Evolutionary conservation across 2,329 filamentous ascomycete species (phyloP).

Genomic region (Exophiala xenobiotica): DNA sequence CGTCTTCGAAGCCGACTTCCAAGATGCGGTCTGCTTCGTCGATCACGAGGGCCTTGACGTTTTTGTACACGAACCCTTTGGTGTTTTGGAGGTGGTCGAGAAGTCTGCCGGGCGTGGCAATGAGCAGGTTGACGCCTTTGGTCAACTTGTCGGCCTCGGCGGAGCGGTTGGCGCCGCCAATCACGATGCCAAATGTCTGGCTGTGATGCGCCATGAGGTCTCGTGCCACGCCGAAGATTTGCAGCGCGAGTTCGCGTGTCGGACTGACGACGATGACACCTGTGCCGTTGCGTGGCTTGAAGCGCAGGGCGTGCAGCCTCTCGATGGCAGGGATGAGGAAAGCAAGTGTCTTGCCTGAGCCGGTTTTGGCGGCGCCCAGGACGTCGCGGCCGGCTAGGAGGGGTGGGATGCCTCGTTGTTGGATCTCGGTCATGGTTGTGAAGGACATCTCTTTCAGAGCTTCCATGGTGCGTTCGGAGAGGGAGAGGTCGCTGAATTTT

Average conservation of each 20-base stretch:
- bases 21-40: constrained; percentile 96
- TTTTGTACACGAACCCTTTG: constrained; percentile 85
- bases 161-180: constrained; percentile 86
- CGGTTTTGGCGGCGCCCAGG: constrained; percentile 92
- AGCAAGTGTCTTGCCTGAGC: constrained; percentile 90
- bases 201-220: constrained; percentile 92
- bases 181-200: constrained; percentile 94
- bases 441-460: constrained; percentile 92
- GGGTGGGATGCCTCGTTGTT: constrained; percentile 81
- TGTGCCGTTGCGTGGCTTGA: constrained; percentile 92
- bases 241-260: constrained; percentile 87
- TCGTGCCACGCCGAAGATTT: constrained; percentile 92
- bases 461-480: constrained; percentile 85
- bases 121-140: constrained; percentile 91
- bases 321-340: constrained; percentile 94
- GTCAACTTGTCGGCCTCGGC: constrained; percentile 91
- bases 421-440: constrained; percentile 92
- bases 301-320: constrained; percentile 83
- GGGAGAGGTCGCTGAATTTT: constrained; percentile 75
- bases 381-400: constrained; percentile 87
- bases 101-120: constrained; percentile 88
- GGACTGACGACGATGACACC: constrained; percentile 91
- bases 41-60: constrained; percentile 86
- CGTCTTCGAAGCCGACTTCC: constrained; percentile 94
- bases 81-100: constrained; percentile 95